phyloP scores from a whole-genome alignment of 768 basidiomycete genomes.

The Tylopilus cervinicoccineus region DNA sequence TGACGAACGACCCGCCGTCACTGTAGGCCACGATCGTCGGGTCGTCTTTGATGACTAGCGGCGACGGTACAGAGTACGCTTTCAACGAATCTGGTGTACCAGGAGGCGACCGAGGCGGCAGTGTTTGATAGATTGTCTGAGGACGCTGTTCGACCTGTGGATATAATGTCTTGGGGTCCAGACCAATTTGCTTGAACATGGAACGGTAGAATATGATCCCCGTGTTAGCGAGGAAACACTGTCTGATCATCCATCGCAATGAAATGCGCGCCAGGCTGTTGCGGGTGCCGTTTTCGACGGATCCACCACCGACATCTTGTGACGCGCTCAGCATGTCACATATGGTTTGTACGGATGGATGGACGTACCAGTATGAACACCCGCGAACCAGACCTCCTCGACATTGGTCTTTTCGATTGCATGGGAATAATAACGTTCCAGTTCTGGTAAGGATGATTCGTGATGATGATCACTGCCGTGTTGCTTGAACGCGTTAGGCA shows the following conservation, averaged over 20 bases:
- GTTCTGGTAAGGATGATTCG: conserved; percentile 23
- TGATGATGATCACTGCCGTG: conserved; percentile 9
- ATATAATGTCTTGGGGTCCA: conserved; percentile 47
- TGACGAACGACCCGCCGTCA: conserved; percentile 23
- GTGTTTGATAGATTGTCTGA: conserved; percentile 34
- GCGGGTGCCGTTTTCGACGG: conserved; percentile 50
- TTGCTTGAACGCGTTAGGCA: conserved; percentile 1
- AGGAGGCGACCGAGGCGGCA: conserved; percentile 8
- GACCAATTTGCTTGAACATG: conserved; percentile 39
- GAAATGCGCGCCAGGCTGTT: conserved; percentile 67
- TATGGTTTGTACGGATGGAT: background rate
- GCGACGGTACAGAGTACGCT: conserved; percentile 5
- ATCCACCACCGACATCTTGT: conserved; percentile 78
- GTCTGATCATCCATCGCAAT: conserved; percentile 74
- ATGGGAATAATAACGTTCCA: conserved; percentile 39
- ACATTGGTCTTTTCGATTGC: conserved; percentile 49
- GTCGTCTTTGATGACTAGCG: conserved; percentile 13
- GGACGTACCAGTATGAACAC: conserved; percentile 62
- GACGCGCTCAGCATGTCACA: background rate
- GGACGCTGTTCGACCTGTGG: conserved; percentile 40
- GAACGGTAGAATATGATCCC: conserved; percentile 57
- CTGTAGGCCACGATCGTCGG: conserved; percentile 16
- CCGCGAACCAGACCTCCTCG: conserved; percentile 79
- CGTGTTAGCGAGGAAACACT: conserved; percentile 51
- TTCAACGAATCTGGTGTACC: conserved; percentile 11